phyloP scores from a whole-genome alignment of 495 filamentous ascomycete species.

The Neurospora cerealis region DNA sequence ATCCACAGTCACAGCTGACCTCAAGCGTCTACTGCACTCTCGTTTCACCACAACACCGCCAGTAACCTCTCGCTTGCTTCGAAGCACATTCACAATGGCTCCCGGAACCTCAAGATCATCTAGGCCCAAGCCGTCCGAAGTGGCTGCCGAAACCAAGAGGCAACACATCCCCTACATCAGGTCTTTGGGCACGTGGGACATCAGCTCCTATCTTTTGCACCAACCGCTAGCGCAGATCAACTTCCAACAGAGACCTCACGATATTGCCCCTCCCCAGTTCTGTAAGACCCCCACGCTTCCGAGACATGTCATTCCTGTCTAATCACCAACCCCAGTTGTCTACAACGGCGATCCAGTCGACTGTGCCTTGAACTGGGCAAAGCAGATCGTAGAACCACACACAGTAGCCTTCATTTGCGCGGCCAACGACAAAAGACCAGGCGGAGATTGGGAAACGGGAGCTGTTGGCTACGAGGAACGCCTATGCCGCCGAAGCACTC shows the following conservation, averaged over 20 bases:
- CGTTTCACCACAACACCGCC: background rate
- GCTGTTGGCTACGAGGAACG: conserved; percentile 60
- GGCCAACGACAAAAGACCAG: conserved; percentile 63
- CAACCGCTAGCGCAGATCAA: conserved; percentile 30
- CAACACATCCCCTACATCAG: conserved; percentile 51
- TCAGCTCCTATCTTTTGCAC: conserved; percentile 40
- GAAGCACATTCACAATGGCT: conserved; percentile 37
- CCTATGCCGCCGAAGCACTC: conserved; percentile 60
- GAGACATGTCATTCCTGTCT: conserved; percentile 2
- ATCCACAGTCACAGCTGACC: background rate
- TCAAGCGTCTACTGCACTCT: background rate
- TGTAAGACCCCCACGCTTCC: conserved; percentile 20
- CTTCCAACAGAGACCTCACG: conserved; percentile 19
- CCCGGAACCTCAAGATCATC: conserved; percentile 22
- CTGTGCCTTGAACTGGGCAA: conserved; percentile 51
- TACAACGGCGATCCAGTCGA: conserved; percentile 59
- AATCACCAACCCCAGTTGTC: conserved; percentile 33
- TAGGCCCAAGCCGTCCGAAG: conserved; percentile 56
- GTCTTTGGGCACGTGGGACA: conserved; percentile 31
- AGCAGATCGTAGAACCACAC: conserved; percentile 15
- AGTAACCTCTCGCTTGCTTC: background rate
- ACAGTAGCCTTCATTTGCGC: conserved; percentile 61
- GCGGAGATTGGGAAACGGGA: conserved; percentile 70
- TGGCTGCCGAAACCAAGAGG: conserved; percentile 59
- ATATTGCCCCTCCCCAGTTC: conserved; percentile 28